These are phyloP conservation scores for Medicago arabica DNA, from an alignment of 306 rosid species.

Conservation along the genomic window DNA sequence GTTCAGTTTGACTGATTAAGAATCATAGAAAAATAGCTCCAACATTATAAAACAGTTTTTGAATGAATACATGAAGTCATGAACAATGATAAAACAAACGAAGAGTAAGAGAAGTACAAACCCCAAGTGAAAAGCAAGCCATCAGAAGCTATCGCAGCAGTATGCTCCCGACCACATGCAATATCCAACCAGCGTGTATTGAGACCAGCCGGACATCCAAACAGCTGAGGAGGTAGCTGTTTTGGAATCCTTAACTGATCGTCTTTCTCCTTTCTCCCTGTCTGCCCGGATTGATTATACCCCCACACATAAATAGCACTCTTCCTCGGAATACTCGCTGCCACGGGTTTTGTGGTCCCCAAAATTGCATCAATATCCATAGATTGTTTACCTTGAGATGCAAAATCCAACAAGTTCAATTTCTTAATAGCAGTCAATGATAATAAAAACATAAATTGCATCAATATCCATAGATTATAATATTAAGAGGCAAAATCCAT, in stretches of 20 bases:
- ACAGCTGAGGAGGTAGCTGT: constrained; percentile 79
- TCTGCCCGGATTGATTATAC: constrained; percentile 91
- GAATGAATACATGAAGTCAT: constrained; percentile 20
- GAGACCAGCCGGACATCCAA: constrained; percentile 75
- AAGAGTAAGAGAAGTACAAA: constrained; percentile 37
- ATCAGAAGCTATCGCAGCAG: constrained; percentile 88
- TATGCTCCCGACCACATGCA: constrained; percentile 95
- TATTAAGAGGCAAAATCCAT: constrained; percentile 34
- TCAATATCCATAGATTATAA: constrained; percentile 43
- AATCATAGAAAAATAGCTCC: not conserved
- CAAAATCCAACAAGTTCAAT: constrained; percentile 29
- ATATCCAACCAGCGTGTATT: constrained; percentile 87
- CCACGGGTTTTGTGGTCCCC: constrained; percentile 51
- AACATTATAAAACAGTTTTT: constrained; percentile 1
- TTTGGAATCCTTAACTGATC: constrained; percentile 82
- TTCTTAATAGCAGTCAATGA: not conserved
- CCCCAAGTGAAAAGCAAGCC: constrained; percentile 96
- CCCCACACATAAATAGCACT: constrained; percentile 98
- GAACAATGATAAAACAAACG: not conserved
- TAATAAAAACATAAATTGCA: not conserved
- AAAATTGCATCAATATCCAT: constrained; percentile 73
- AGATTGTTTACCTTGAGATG: constrained; percentile 29
- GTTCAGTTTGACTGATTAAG: constrained; percentile 10
- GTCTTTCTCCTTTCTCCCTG: constrained; percentile 76
- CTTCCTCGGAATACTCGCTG: constrained; percentile 56